Base-by-base conservation (phyloP, 73 alveolate genomes). In the Vitrella brassicaformis region DNA sequence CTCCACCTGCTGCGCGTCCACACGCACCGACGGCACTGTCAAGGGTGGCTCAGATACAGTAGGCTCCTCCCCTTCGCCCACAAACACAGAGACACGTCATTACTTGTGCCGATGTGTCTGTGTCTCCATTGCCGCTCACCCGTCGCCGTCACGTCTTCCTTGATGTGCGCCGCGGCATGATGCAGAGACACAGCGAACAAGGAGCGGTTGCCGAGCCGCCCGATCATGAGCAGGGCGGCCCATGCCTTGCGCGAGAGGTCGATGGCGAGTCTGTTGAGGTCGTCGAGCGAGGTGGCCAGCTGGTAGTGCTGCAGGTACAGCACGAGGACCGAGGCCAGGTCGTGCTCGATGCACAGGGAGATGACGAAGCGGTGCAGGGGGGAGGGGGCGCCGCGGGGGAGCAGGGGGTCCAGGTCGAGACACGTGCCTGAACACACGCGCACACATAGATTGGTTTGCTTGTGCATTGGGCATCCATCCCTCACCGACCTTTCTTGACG, bases 341-440 rank as follows among this genome's bases (percentile, higher is more conserved):
- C 84, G 31, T 69, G 45, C 72, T 69, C 68, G 78, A 77, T 68
- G 72, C 84, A 77, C 30, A 68, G 70, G 78, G 68, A 45, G 78
- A 77, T 77, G 84, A 77, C 68, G 78, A 77, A 77, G 31, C 78
- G 70, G 31, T 77, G 84, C 31, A 77, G 68, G 9, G 84, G 84
- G 39, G 77, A 65, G 31, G 68, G 71, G 8, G 27, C 27, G 19
- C 78, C 72, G 68, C 32, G 30, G 27, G 84, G 84, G 71, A 77
- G 72, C 67, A 77, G 45, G 4, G 31, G 78, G 29, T 77, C 78
- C 78, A 68, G 31, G 0, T 77, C 68, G 32, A 77, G 78, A 27
- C 56, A 14, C 56, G 14, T 14, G n/a, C n/a, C n/a, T n/a, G n/a
- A n/a, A n/a, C n/a, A n/a, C n/a, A n/a, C n/a, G n/a, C n/a, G n/a